Conservation (phyloP, 345 rosid genomes). For the Arabidopsis thaliana region DNA sequence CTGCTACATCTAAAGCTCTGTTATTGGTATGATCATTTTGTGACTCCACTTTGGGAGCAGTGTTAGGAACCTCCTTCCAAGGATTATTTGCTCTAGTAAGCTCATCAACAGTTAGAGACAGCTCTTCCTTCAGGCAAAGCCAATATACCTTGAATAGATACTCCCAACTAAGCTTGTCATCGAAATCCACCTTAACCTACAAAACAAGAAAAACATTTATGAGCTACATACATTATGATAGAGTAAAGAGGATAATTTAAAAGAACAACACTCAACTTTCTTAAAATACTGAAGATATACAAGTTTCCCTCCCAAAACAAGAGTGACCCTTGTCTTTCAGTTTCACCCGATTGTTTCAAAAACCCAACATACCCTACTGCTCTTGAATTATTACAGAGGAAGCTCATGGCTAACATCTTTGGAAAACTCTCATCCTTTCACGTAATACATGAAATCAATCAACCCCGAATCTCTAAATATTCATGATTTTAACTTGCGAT, state of each 20-base stretch:
- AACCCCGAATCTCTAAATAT: slow-evolving; percentile 1
- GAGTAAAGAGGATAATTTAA: not conserved
- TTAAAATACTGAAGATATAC: slow-evolving; percentile 3
- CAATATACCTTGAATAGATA: slow-evolving; percentile 96
- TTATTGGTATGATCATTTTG: slow-evolving; percentile 45
- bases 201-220: slow-evolving; percentile 24
- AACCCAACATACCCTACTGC: slow-evolving; percentile 18
- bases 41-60: slow-evolving; percentile 42
- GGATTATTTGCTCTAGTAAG: slow-evolving; percentile 82
- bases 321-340: not conserved
- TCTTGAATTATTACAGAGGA: slow-evolving; percentile 12
- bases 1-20: slow-evolving; percentile 52
- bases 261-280: slow-evolving; percentile 1
- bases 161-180: slow-evolving; percentile 96
- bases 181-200: slow-evolving; percentile 97
- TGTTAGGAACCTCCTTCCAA: slow-evolving; percentile 59
- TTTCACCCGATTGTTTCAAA: not conserved
- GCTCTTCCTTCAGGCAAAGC: slow-evolving; percentile 72
- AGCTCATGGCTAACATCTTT: slow-evolving; percentile 19
- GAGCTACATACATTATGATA: slow-evolving; percentile 3
- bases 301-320: slow-evolving; percentile 17
- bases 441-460: not conserved
- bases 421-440: slow-evolving; percentile 12
- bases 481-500: slow-evolving; percentile 9
- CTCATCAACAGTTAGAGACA: slow-evolving; percentile 70